Evolutionary conservation across 768 basidiomycete species (phyloP).

Genomic region (Tephrocybe sp.): DNA sequence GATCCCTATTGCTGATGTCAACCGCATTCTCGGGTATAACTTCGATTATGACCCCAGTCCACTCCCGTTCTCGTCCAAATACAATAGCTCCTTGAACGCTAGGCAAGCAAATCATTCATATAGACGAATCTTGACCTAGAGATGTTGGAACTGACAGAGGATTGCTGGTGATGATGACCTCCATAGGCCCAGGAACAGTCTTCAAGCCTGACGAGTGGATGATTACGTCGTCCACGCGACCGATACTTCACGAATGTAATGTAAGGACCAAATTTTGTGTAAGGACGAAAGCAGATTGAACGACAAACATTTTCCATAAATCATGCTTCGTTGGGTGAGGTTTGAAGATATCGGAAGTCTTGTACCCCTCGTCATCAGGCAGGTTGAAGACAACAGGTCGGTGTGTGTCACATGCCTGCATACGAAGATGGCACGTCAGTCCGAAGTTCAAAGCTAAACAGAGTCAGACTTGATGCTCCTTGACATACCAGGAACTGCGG

Average conservation of each 20-base stretch:
- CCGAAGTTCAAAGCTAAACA: too few species aligned
- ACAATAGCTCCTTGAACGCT: conserved; percentile 26
- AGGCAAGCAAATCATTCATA: not conserved
- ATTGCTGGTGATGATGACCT: conserved; percentile 17
- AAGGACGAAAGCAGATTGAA: conserved; percentile 14
- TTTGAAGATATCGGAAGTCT: conserved; percentile 35
- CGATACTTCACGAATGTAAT: conserved; percentile 25
- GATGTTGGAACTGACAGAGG: conserved; percentile 13
- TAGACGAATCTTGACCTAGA: not conserved
- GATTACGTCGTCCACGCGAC: conserved; percentile 38
- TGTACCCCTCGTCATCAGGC: conserved; percentile 31
- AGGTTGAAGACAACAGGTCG: conserved; percentile 31
- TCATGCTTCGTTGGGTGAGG: conserved; percentile 35
- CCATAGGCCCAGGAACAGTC: conserved; percentile 34
- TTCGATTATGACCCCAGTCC: conserved; percentile 26
- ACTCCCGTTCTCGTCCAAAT: conserved; percentile 34
- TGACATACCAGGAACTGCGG: conserved; percentile 33
- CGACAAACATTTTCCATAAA: conserved; percentile 32
- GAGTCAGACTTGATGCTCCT: too few species aligned
- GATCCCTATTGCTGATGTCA: conserved; percentile 17
- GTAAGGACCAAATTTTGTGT: not conserved
- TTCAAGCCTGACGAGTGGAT: conserved; percentile 34
- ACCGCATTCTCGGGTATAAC: conserved; percentile 12
- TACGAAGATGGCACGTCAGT: not conserved
- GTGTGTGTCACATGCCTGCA: conserved; percentile 25